A percentile compares a stretch with the other conserved stretches of the same genome.
Evolutionary conservation across 2,329 filamentous ascomycete species (phyloP).

Genomic region (Cladosporium sp.): DNA sequence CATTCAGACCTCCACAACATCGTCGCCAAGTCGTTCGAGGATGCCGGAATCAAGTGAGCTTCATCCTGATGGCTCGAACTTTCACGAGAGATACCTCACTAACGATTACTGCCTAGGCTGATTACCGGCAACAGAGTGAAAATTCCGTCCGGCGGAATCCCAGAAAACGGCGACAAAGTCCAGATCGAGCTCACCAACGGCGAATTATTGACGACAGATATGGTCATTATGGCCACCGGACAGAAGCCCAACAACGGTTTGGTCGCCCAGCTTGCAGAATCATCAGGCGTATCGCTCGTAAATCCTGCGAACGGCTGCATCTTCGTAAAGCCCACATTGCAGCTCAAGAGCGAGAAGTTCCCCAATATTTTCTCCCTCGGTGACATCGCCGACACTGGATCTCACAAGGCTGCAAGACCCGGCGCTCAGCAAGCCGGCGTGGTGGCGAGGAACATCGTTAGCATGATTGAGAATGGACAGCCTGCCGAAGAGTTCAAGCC

Average conservation of each 20-base stretch:
- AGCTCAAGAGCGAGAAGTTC: conserved; percentile 51
- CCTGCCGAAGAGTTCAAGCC: background rate
- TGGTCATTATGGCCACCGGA: conserved; percentile 60
- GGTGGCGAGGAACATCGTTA: conserved; percentile 57
- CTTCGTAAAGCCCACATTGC: conserved; percentile 57
- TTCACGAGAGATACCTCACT: background rate
- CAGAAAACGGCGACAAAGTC: conserved; percentile 26
- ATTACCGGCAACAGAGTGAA: conserved; percentile 45
- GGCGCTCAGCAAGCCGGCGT: conserved; percentile 55
- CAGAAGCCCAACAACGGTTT: conserved; percentile 58
- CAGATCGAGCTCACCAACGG: conserved; percentile 50
- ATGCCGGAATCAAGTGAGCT: conserved; percentile 46
- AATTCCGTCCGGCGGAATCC: conserved; percentile 28
- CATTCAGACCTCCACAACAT: conserved; percentile 42
- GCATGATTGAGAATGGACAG: conserved; percentile 38
- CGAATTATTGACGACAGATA: conserved; percentile 50
- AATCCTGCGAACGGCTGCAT: conserved; percentile 29
- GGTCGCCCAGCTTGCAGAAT: conserved; percentile 48
- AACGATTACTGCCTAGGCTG: conserved; percentile 29
- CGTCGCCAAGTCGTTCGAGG: conserved; percentile 44
- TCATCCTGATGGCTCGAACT: background rate
- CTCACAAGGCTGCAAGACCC: conserved; percentile 56
- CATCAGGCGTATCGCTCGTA: conserved; percentile 43
- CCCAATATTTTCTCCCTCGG: conserved; percentile 63
- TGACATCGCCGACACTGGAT: conserved; percentile 58